Conservation (phyloP, 192 early-diverging fungal genomes). For the Coemansia sp. region DNA sequence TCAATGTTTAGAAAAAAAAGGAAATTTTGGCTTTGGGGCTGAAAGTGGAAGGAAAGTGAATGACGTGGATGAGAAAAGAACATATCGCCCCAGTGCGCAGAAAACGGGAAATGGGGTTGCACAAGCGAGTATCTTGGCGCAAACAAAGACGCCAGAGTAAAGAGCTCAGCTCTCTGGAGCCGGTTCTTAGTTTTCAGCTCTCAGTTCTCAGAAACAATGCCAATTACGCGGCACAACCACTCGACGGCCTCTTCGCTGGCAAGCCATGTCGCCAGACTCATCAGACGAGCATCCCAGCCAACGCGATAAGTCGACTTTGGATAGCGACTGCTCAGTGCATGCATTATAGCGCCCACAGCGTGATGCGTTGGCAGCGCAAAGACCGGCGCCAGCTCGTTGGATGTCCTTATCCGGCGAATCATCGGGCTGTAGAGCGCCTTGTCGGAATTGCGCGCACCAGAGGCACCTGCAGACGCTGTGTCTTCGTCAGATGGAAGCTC, state of each 20-base stretch:
- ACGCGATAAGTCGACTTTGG: slow-evolving; percentile 57
- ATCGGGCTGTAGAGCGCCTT: slow-evolving; percentile 42
- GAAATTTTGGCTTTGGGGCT: too few relatives aligned
- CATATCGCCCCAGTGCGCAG: too few relatives aligned
- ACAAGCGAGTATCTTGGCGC: too few relatives aligned
- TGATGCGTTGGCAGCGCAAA: slow-evolving; percentile 54
- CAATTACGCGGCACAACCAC: slow-evolving; percentile 53
- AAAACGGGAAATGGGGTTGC: too few relatives aligned
- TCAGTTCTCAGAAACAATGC: slow-evolving; percentile 49
- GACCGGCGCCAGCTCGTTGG: slow-evolving; percentile 46
- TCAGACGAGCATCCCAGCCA: slow-evolving; percentile 56
- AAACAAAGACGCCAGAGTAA: too few relatives aligned
- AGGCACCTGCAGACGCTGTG: not conserved
- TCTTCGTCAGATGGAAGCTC: slow-evolving; percentile 14
- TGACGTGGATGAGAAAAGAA: too few relatives aligned
- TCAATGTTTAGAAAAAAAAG: too few relatives aligned
- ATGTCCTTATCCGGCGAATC: slow-evolving; percentile 48
- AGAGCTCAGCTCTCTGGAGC: too few relatives aligned
- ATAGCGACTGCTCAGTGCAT: slow-evolving; percentile 51
- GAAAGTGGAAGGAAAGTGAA: too few relatives aligned
- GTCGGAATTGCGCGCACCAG: slow-evolving; percentile 9
- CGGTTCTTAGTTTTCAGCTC: too few relatives aligned
- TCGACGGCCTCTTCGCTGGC: slow-evolving; percentile 52
- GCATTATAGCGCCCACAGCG: slow-evolving; percentile 45
- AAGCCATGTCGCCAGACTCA: slow-evolving; percentile 43